Base-by-base conservation (phyloP, 768 basidiomycete species). In the Xerocomellus chrysenteron region DNA sequence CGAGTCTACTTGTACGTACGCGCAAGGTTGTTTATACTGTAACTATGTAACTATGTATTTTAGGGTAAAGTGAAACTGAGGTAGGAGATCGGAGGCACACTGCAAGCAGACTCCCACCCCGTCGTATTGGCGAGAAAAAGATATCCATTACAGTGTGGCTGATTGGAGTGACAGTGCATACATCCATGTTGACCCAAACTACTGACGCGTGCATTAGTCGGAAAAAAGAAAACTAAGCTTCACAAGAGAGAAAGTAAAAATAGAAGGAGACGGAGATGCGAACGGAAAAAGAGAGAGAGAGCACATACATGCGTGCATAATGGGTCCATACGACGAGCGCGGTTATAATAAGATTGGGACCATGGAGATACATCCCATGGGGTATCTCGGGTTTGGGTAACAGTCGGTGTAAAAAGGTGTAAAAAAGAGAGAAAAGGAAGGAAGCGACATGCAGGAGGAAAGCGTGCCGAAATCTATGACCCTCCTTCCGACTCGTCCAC, bases 401-500 rank as follows among this genome's bases (percentile, higher is more conserved):
- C 36, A 28, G 52, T 68, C 49, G n/a, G 56, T 30, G 39, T 63
- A 30, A 44, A 56, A 56, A 39, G 19, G 10, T 42, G 13, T 35
- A 37, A 32, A 21, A 45, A 35, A 40, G 19, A 41, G 7, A 21
- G 4, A 41, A 21, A 46, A 16, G 30, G 37, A 45, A 28, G 30
- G 35, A 54, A 45, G 55, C 5, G 48, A 24, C 8, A 28, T 5
- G 30, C 35, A 17, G 56, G 58, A 44, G 40, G 42, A 59, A 24
- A 12, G 16, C 28, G 35, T 24, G 41, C 36, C 5, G 28, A 39
- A 28, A 28, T 47, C 54, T 70, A 73, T 51, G 64, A 26, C 42
- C 50, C 69, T 64, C 61, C 77, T 49, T 89, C 89, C 60, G 79
- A 74, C 70, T 94, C 95, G 64, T 96, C 95, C 60, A 98, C 89